Percentiles rank a stretch among this genome's conserved stretches.
These are phyloP conservation scores for Penicillium sp. DNA, from an alignment of 2,329 filamentous ascomycete species.

Conservation along the genomic window DNA sequence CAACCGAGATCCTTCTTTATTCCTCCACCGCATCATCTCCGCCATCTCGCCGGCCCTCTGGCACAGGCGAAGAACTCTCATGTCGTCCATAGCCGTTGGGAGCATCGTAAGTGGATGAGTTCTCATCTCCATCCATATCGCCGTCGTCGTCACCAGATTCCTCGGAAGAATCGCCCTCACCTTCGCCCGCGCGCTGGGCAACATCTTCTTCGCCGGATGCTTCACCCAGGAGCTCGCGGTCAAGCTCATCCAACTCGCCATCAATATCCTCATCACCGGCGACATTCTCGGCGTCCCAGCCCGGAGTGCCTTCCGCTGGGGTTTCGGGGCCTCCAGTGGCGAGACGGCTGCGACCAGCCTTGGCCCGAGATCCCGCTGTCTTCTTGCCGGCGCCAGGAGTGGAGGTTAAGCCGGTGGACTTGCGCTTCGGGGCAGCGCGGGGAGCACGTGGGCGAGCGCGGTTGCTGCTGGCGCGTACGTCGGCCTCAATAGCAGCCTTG, in stretches of 20 bases:
- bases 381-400: constrained; percentile 25
- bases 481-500: constrained; percentile 24
- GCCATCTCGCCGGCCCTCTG: constrained; percentile 22
- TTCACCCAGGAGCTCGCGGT: constrained; percentile 41
- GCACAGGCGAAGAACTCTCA: constrained; percentile 33
- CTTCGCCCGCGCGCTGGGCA: constrained; percentile 23
- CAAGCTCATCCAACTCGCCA: constrained; percentile 40
- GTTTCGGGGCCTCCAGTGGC: constrained; percentile 18
- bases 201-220: constrained; percentile 39
- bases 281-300: constrained; percentile 25
- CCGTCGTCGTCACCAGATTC: constrained; percentile 39
- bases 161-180: constrained; percentile 34
- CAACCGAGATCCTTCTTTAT: constrained; percentile 8
- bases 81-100: constrained; percentile 36
- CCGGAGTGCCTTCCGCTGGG: constrained; percentile 25
- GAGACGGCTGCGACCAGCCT: constrained; percentile 27
- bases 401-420: constrained; percentile 25
- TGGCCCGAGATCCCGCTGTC: constrained; percentile 24
- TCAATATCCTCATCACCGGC: constrained; percentile 32
- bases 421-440: constrained; percentile 31
- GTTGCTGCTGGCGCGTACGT: constrained; percentile 22
- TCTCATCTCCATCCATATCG: constrained; percentile 32
- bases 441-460: constrained; percentile 22
- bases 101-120: constrained; percentile 34
- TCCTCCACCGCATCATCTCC: constrained; percentile 35